These are phyloP conservation scores for Sicyos edulis DNA, from an alignment of 306 rosid genomes.

Conservation along the genomic window DNA sequence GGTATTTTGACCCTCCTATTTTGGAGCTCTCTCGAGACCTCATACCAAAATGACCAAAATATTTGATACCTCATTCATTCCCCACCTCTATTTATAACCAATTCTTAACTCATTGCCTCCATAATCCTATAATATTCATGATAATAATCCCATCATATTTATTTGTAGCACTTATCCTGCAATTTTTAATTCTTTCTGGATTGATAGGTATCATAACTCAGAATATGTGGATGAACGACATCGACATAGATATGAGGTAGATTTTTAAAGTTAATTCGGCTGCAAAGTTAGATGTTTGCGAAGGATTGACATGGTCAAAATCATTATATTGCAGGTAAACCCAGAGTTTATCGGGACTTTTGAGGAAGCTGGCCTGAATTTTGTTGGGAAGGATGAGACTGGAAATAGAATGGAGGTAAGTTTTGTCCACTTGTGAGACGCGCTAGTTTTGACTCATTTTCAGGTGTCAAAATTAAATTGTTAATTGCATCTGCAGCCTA, in stretches of 20 bases:
- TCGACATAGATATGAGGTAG: constrained; percentile 96
- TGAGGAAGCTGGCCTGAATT: constrained; percentile 81
- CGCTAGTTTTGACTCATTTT: constrained; percentile 19
- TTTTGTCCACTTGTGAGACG: constrained; percentile 23
- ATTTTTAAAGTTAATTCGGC: constrained; percentile 18
- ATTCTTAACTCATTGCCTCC: too few relatives aligned
- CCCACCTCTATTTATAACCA: too few relatives aligned
- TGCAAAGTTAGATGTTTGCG: background rate
- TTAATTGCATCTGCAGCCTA: too few relatives aligned
- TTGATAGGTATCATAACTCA: constrained; percentile 66
- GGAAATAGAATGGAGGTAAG: constrained; percentile 95
- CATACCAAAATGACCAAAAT: too few relatives aligned
- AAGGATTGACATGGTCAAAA: background rate
- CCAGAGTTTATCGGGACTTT: constrained; percentile 65
- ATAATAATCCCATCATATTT: too few relatives aligned
- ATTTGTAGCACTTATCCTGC: background rate
- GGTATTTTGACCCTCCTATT: too few relatives aligned
- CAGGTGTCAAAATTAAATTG: constrained; percentile 18
- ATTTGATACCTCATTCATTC: too few relatives aligned
- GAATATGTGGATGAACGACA: constrained; percentile 87
- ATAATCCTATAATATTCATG: too few relatives aligned
- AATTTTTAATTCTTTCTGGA: constrained; percentile 12
- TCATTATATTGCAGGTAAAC: constrained; percentile 57
- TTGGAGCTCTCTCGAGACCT: too few relatives aligned
- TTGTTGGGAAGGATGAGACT: constrained; percentile 89